These are phyloP conservation scores for Penicillium crustosum DNA, from an alignment of 2,329 filamentous ascomycete species.

Conservation along the genomic window DNA sequence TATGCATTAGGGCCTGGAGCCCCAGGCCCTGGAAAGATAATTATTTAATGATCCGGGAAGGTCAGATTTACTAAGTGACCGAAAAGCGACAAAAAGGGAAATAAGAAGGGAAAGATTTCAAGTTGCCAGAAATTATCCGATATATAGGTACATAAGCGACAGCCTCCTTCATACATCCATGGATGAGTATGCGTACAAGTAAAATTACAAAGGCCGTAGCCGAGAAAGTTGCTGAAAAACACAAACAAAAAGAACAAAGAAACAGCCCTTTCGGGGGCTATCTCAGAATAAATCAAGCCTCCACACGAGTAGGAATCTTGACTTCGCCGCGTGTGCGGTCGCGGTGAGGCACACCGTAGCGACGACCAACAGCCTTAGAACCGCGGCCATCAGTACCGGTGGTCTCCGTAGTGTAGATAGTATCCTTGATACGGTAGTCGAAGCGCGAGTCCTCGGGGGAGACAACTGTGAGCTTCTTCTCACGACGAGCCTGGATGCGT, in stretches of 20 bases:
- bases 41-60: background rate
- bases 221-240: constrained; percentile 10
- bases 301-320: constrained; percentile 63
- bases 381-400: constrained; percentile 57
- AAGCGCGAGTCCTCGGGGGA: constrained; percentile 53
- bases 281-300: constrained; percentile 38
- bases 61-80: background rate
- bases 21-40: background rate
- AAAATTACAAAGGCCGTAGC: constrained; percentile 17
- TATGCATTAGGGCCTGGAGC: background rate
- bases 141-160: constrained; percentile 25
- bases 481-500: constrained; percentile 43
- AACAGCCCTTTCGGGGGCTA: background rate
- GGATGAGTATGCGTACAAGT: constrained; percentile 26
- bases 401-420: constrained; percentile 53
- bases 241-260: background rate
- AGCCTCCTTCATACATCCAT: constrained; percentile 17
- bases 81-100: background rate
- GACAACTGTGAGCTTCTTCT: constrained; percentile 45
- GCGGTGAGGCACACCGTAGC: constrained; percentile 62
- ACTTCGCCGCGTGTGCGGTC: constrained; percentile 63
- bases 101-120: background rate
- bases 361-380: constrained; percentile 54
- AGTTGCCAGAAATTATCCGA: constrained; percentile 4
- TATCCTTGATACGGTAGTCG: constrained; percentile 61